Conservation (phyloP, 2,329 filamentous ascomycete species). For the Aureobasidium sp. region DNA sequence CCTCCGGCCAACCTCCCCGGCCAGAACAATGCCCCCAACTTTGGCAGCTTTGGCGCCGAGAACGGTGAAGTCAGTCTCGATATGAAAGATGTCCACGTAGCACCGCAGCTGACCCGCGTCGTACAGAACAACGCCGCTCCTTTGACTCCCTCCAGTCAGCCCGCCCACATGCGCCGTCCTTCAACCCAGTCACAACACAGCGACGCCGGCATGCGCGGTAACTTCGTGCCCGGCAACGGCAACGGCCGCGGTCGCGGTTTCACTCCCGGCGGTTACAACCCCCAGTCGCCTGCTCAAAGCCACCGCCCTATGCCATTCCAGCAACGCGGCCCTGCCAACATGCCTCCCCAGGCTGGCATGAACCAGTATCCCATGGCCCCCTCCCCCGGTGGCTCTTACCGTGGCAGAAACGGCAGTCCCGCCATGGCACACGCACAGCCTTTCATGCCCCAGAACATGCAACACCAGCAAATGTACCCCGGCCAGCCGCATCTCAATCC, state of each 20-base stretch:
- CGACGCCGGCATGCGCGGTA: constrained; percentile 48
- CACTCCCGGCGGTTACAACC: constrained; percentile 43
- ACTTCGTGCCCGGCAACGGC: constrained; percentile 34
- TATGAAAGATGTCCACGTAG: constrained; percentile 31
- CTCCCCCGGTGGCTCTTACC: constrained; percentile 27
- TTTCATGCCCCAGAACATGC: constrained; percentile 50
- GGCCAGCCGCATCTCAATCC: constrained; percentile 49
- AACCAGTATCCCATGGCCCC: constrained; percentile 22
- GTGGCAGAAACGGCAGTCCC: constrained; percentile 48
- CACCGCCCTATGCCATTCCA: constrained; percentile 46
- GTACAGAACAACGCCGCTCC: constrained; percentile 27
- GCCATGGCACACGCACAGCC: constrained; percentile 54
- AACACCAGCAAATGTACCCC: constrained; percentile 50
- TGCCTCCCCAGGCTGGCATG: constrained; percentile 39
- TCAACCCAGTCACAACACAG: constrained; percentile 77
- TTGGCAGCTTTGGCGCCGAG: constrained; percentile 76
- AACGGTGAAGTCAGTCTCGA: constrained; percentile 57
- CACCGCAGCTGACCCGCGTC: constrained; percentile 3
- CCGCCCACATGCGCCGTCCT: constrained; percentile 75
- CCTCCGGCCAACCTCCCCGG: constrained; percentile 69
- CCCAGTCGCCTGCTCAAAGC: constrained; percentile 46
- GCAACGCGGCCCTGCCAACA: constrained; percentile 42
- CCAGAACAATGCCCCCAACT: constrained; percentile 62
- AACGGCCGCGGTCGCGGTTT: constrained; percentile 44
- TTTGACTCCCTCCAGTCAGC: constrained; percentile 53